Conservation (phyloP, 164 flowering plant genomes). For the Umbellularia californica region DNA sequence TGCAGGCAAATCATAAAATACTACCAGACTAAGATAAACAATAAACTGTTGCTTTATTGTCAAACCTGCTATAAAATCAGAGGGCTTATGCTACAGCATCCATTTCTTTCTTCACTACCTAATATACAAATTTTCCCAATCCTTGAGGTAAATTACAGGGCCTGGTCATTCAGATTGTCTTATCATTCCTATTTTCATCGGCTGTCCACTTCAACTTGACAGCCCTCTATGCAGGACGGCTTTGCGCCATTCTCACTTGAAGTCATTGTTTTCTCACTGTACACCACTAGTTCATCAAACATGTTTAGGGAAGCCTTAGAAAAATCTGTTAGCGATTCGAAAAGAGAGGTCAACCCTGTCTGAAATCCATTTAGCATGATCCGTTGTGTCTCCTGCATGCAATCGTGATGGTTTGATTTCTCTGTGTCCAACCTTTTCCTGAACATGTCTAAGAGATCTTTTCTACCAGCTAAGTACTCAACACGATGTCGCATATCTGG, state of each 20-base stretch:
- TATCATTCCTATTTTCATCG: background rate
- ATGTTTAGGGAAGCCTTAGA: constrained; percentile 60
- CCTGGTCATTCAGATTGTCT: background rate
- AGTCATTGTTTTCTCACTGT: constrained; percentile 28
- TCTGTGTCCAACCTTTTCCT: constrained; percentile 53
- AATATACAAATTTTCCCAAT: constrained; percentile 5
- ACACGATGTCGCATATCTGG: constrained; percentile 29
- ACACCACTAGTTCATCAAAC: constrained; percentile 54
- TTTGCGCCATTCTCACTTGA: constrained; percentile 6
- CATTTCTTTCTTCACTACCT: constrained; percentile 5
- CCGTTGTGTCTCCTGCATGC: constrained; percentile 74
- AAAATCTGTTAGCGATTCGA: constrained; percentile 66
- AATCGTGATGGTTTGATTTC: constrained; percentile 61
- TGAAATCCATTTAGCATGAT: constrained; percentile 65
- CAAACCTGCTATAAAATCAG: background rate
- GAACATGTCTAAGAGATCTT: constrained; percentile 47
- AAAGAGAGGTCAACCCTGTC: constrained; percentile 59
- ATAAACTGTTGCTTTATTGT: background rate
- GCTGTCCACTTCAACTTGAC: constrained; percentile 9
- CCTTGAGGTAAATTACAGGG: background rate
- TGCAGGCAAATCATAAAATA: background rate
- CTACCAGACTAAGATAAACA: background rate
- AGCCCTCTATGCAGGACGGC: constrained; percentile 13
- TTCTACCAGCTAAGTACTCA: constrained; percentile 52
- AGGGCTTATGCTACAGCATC: background rate